phyloP scores from a whole-genome alignment of 768 basidiomycete genomes.

The Cystoderma amianthinum region DNA sequence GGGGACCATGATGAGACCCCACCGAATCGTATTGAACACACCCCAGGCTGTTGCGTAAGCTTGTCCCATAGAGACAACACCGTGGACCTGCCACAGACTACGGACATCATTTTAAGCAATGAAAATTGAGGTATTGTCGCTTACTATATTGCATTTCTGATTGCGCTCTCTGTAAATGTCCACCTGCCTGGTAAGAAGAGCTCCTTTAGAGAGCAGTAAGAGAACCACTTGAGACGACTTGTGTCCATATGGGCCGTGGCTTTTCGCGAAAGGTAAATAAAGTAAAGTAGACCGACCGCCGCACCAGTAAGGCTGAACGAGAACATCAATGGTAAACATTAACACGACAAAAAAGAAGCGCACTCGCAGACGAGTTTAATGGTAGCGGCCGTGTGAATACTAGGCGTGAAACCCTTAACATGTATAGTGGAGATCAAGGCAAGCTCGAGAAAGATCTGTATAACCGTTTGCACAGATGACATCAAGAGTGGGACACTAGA shows the following conservation, averaged over 20 bases:
- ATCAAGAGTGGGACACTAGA: conserved; percentile 10
- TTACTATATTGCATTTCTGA: conserved; percentile 14
- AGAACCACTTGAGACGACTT: conserved; percentile 8
- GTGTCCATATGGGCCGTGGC: conserved; percentile 2
- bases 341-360: neutral
- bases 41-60: conserved; percentile 18
- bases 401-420: conserved; percentile 9
- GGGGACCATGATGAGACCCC: conserved; percentile 18
- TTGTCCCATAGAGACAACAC: conserved; percentile 14
- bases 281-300: conserved; percentile 8
- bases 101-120: neutral
- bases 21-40: conserved; percentile 17
- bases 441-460: conserved; percentile 12
- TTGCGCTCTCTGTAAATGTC: conserved; percentile 13
- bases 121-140: neutral
- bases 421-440: conserved; percentile 11
- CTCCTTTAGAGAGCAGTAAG: conserved; percentile 1
- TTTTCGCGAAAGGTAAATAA: conserved; percentile 8
- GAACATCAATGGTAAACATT: neutral
- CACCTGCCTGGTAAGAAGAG: conserved; percentile 11
- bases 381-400: conserved; percentile 11
- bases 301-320: conserved; percentile 6
- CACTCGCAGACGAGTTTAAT: conserved; percentile 14
- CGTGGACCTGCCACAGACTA: conserved; percentile 14
- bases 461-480: conserved; percentile 9